Percentiles rank a stretch among this genome's conserved stretches.
phyloP scores from a whole-genome alignment of 2,329 filamentous ascomycete species.

The Paraconiothyrium sp. region DNA sequence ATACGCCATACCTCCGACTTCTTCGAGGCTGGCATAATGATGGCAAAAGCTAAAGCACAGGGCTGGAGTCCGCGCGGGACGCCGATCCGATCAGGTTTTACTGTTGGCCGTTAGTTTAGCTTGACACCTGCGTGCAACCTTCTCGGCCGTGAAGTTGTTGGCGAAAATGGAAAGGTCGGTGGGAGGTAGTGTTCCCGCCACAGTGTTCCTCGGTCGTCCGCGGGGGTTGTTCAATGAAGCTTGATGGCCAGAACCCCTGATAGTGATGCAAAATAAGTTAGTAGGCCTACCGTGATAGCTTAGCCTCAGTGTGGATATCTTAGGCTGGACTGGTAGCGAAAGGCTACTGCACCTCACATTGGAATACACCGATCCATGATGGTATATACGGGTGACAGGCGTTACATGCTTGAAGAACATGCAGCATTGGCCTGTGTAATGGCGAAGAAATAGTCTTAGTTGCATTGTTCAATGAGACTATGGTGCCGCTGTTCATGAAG shows the following conservation, averaged over 20 bases:
- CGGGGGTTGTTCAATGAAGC: slow-evolving; percentile 2
- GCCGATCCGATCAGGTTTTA: not conserved
- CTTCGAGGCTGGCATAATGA: slow-evolving; percentile 2
- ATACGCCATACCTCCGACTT: slow-evolving; percentile 1
- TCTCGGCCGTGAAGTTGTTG: not conserved
- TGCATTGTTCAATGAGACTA: not conserved
- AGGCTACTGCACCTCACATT: not conserved
- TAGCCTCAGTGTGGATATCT: slow-evolving; percentile 4
- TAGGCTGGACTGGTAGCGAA: not conserved
- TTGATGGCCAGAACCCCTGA: not conserved
- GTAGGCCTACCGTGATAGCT: not conserved
- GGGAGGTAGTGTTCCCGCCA: not conserved
- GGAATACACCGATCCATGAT: slow-evolving; percentile 2
- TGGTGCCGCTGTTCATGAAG: not conserved
- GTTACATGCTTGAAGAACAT: not conserved
- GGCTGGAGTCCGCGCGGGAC: not conserved
- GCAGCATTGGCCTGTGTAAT: not conserved
- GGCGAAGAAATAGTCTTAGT: not conserved
- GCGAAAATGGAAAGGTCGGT: not conserved
- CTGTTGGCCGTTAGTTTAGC: not conserved
- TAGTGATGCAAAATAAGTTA: not conserved
- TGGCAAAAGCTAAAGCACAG: slow-evolving; percentile 3
- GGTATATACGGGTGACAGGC: not conserved
- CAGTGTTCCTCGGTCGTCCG: not conserved
- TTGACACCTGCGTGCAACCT: slow-evolving; percentile 6